A percentile compares a stretch with the other conserved stretches of the same genome.
Evolutionary conservation across 345 rosid species (phyloP).

Genomic region (Eucalyptus curtisii): DNA sequence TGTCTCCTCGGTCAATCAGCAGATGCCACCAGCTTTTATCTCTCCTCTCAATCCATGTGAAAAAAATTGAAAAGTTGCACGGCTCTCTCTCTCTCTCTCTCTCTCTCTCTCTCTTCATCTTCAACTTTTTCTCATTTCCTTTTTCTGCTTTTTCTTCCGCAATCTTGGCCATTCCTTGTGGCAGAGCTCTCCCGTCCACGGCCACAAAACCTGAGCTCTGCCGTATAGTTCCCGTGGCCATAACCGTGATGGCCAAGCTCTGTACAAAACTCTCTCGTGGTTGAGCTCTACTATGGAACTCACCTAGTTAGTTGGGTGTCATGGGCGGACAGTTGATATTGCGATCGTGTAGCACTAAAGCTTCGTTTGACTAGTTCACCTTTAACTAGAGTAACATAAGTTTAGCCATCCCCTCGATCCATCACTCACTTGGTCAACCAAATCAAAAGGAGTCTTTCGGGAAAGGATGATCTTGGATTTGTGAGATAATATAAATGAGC

Average conservation of each 20-base stretch:
- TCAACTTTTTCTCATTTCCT: neutral
- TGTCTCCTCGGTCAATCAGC: neutral
- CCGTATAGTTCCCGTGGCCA: neutral
- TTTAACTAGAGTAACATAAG: neutral
- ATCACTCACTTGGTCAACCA: neutral
- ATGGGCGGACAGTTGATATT: no score
- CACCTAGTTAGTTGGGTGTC: neutral
- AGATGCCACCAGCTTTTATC: neutral
- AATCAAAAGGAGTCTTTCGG: neutral
- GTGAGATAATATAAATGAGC: neutral
- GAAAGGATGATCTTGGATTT: neutral
- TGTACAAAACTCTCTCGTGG: neutral
- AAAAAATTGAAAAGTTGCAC: neutral
- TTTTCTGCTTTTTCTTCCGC: neutral
- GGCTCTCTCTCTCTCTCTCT: neutral
- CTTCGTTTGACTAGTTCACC: neutral
- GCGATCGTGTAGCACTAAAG: neutral
- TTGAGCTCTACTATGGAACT: neutral
- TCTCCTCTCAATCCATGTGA: neutral
- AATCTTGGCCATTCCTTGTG: neutral
- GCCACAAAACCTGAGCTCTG: neutral
- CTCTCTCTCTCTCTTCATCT: neutral
- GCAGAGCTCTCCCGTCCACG: neutral
- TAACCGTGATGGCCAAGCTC: neutral
- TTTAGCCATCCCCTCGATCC: neutral